Percentiles rank a stretch among this genome's conserved stretches.
These are phyloP conservation scores for Marasmius oreades DNA, from an alignment of 1,284 basidiomycete species.

Conservation along the genomic window DNA sequence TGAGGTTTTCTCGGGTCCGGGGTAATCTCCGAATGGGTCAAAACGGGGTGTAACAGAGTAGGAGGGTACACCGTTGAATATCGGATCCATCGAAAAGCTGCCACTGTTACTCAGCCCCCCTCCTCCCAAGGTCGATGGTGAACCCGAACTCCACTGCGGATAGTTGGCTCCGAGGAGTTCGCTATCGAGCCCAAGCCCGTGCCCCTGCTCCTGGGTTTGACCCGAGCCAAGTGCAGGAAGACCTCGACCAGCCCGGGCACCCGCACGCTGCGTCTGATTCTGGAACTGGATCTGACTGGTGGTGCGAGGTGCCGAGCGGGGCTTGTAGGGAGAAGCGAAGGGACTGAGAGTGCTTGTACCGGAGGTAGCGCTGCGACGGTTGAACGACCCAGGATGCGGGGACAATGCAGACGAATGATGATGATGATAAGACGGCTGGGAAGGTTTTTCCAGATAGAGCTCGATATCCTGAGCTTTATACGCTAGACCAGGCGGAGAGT, in stretches of 20 bases:
- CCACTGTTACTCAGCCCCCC: background rate
- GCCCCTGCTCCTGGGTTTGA: background rate
- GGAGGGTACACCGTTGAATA: background rate
- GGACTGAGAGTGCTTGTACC: background rate
- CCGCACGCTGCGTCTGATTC: conserved; percentile 9
- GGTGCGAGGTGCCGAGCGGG: background rate
- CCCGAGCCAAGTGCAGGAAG: background rate
- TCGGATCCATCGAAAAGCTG: background rate
- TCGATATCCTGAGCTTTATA: conserved; percentile 1
- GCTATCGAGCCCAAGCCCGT: too few relatives aligned
- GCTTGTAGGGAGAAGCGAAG: background rate
- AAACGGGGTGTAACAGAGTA: conserved; percentile 10
- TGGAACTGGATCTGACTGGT: conserved; percentile 5
- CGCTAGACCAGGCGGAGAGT: conserved; percentile 4
- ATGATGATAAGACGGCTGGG: background rate
- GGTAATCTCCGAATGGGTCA: conserved; percentile 12
- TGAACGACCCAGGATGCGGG: background rate
- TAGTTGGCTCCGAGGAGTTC: background rate
- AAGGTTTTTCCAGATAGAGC: conserved; percentile 3
- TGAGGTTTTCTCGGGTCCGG: background rate
- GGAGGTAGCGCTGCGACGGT: background rate
- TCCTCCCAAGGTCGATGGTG: background rate
- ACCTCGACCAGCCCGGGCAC: background rate
- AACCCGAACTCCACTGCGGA: background rate
- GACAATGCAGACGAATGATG: background rate